These are phyloP conservation scores for Aurifilum marmelostoma DNA, from an alignment of 2,329 filamentous ascomycete species.

Conservation along the genomic window DNA sequence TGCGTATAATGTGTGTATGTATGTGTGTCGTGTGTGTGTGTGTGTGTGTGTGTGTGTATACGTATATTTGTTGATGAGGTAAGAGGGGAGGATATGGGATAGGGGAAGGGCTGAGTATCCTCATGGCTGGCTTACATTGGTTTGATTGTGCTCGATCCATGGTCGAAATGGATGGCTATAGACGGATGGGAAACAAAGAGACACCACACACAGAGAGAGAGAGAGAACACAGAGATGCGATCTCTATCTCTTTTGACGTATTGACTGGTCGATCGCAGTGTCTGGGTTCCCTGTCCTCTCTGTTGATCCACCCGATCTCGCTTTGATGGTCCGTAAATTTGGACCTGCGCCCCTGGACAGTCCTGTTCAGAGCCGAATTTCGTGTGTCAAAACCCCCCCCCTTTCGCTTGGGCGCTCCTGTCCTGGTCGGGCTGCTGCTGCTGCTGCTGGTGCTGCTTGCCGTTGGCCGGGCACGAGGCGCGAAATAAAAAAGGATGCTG, in stretches of 20 bases:
- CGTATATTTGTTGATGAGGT: neutral
- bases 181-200: neutral
- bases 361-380: neutral
- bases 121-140: neutral
- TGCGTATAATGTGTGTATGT: neutral
- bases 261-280: neutral
- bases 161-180: neutral
- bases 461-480: neutral
- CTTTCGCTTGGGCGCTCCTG: neutral
- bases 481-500: neutral
- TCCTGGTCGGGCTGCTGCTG: neutral
- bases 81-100: neutral
- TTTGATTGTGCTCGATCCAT: neutral
- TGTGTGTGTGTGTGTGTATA: neutral
- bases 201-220: too few species aligned
- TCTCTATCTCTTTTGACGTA: neutral
- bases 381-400: neutral
- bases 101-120: neutral
- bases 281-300: neutral
- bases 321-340: constrained; percentile 6
- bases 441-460: neutral
- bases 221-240: neutral
- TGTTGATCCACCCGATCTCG: constrained; percentile 8
- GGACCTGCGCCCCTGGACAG: neutral
- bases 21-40: neutral